phyloP scores from a whole-genome alignment of 306 rosid species.

The Fragaria vesca region DNA sequence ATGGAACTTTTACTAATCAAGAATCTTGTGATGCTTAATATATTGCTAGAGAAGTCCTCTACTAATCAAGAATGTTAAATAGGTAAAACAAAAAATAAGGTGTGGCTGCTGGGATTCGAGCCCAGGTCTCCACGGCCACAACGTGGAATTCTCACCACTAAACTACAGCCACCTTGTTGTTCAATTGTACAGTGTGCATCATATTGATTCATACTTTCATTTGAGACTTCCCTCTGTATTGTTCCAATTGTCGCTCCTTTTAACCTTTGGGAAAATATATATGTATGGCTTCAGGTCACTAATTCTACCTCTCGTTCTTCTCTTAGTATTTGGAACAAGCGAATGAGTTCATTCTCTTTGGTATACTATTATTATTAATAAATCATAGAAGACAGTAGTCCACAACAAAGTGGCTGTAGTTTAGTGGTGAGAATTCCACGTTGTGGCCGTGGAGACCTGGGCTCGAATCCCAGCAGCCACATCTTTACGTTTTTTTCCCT shows the following conservation, averaged over 20 bases:
- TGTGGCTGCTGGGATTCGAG: slow-evolving; percentile 24
- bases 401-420: slow-evolving; percentile 12
- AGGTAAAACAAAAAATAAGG: too few relatives aligned
- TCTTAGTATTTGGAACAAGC: too few relatives aligned
- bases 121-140: slow-evolving; percentile 51
- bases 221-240: too few relatives aligned
- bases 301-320: too few relatives aligned
- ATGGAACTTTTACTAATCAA: neutral
- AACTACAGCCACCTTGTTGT: slow-evolving; percentile 33
- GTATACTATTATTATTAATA: too few relatives aligned
- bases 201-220: too few relatives aligned
- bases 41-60: neutral
- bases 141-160: slow-evolving; percentile 49
- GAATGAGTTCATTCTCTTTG: too few relatives aligned
- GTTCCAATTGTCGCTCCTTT: neutral
- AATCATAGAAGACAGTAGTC: too few relatives aligned
- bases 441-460: slow-evolving; percentile 51
- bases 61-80: neutral
- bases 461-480: slow-evolving; percentile 54
- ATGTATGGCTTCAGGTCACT: neutral
- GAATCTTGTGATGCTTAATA: too few relatives aligned
- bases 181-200: too few relatives aligned
- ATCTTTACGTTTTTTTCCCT: rapidly evolving
- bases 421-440: slow-evolving; percentile 48
- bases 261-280: too few relatives aligned